Conservation (phyloP, 129 eudicot genomes). For the Ambrosia artemisiifolia region DNA sequence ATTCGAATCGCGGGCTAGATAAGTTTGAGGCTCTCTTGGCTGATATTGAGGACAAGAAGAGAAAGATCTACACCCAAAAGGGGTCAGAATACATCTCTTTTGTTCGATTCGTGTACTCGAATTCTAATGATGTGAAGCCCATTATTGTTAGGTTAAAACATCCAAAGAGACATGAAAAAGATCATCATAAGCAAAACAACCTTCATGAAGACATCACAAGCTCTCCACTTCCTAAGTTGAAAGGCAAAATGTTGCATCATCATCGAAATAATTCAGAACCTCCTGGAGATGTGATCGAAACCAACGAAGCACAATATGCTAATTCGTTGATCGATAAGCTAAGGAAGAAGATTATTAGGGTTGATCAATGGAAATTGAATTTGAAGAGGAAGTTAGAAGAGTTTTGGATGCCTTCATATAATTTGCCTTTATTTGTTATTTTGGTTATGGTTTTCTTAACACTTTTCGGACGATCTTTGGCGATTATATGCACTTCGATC, state of each 20-base stretch:
- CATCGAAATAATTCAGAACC: constrained; percentile 12
- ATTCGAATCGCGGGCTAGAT: constrained; percentile 45
- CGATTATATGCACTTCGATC: constrained; percentile 48
- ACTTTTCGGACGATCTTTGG: constrained; percentile 50
- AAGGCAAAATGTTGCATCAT: constrained; percentile 13
- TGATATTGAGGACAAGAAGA: constrained; percentile 41
- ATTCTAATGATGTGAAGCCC: constrained; percentile 28
- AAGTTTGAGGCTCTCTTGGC: constrained; percentile 47
- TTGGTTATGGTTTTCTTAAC: constrained; percentile 48
- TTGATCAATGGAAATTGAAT: constrained; percentile 23
- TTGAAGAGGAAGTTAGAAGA: constrained; percentile 37
- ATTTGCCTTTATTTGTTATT: constrained; percentile 39
- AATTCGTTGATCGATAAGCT: not conserved
- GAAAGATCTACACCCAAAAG: constrained; percentile 44
- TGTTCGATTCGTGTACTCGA: constrained; percentile 37
- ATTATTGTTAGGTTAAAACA: constrained; percentile 30
- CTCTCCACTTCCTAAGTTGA: constrained; percentile 14
- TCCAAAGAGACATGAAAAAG: constrained; percentile 18
- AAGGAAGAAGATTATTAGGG: constrained; percentile 3
- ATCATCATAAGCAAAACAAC: constrained; percentile 16
- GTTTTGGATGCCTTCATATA: constrained; percentile 47
- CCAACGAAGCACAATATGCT: not conserved
- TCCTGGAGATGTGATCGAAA: not conserved
- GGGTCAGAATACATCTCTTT: constrained; percentile 45
- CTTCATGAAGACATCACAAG: constrained; percentile 11